A percentile compares a stretch with the other conserved stretches of the same genome.
phyloP scores from a whole-genome alignment of 163 green algal species.

The Trebouxia gelatinosa region DNA sequence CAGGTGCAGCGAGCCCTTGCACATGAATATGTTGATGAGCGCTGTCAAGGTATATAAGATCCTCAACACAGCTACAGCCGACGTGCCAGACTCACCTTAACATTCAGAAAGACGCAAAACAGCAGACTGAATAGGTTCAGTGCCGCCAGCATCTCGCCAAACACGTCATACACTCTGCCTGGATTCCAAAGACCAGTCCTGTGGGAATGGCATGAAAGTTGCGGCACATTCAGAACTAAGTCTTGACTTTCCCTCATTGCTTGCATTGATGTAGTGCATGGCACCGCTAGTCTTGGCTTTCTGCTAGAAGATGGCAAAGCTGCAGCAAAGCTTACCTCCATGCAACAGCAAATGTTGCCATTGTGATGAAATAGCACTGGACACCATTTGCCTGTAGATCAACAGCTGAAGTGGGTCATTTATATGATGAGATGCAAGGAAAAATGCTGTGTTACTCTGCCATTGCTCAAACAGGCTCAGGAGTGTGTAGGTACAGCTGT shows the following conservation, averaged over 20 bases:
- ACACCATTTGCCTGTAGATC: conserved; percentile 60
- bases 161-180: conserved; percentile 62
- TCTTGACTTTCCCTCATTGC: neutral
- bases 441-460: neutral
- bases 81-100: conserved; percentile 50
- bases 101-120: conserved; percentile 66
- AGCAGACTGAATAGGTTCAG: conserved; percentile 62
- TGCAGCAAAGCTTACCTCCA: conserved; percentile 41
- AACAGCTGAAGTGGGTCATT: neutral
- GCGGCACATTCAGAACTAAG: neutral
- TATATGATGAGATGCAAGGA: neutral
- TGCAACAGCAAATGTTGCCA: conserved; percentile 42
- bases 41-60: no score
- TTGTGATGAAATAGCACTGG: conserved; percentile 46
- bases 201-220: neutral
- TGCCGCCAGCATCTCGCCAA: conserved; percentile 66
- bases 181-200: conserved; percentile 49
- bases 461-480: neutral
- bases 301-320: neutral
- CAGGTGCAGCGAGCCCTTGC: no score
- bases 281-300: neutral
- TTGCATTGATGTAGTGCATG: neutral
- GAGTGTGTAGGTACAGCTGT: neutral
- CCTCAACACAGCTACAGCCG: neutral
- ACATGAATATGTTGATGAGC: no score